A percentile compares a stretch with the other conserved stretches of the same genome.
These are phyloP conservation scores for Fraxinus americana DNA, from an alignment of 257 asterid genomes.

Conservation along the genomic window DNA sequence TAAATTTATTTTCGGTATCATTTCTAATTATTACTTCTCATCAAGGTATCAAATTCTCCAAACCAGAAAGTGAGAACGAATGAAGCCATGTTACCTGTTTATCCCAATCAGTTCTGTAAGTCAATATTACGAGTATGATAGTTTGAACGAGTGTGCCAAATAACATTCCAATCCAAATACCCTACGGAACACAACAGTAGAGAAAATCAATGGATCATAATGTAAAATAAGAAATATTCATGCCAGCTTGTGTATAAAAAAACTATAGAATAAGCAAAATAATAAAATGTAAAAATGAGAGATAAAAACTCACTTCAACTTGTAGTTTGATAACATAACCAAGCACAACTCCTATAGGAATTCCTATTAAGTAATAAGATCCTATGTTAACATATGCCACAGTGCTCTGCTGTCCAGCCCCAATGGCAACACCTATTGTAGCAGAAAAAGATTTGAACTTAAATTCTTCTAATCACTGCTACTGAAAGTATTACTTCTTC, in stretches of 20 bases:
- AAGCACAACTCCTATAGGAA: conserved; percentile 56
- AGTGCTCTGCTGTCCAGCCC: conserved; percentile 67
- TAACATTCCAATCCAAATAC: conserved; percentile 62
- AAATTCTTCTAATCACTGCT: too few relatives aligned
- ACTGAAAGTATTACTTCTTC: too few relatives aligned
- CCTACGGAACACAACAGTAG: conserved; percentile 26
- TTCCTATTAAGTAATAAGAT: conserved; percentile 61
- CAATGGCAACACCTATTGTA: conserved; percentile 64
- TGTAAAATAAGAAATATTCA: too few relatives aligned
- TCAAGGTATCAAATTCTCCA: background rate
- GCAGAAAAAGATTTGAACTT: too few relatives aligned
- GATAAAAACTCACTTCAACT: conserved; percentile 44
- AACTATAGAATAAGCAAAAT: too few relatives aligned
- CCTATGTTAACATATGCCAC: conserved; percentile 64
- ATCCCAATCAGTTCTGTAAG: conserved; percentile 54
- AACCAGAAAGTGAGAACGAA: background rate
- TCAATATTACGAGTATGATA: conserved; percentile 34
- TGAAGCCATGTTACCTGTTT: conserved; percentile 33
- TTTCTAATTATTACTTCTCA: too few relatives aligned
- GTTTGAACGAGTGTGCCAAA: conserved; percentile 52
- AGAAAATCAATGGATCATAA: too few relatives aligned
- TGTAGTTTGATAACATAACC: conserved; percentile 54
- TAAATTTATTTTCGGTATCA: too few relatives aligned
- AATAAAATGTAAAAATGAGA: too few relatives aligned
- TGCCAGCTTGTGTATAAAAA: too few relatives aligned